These are phyloP conservation scores for Ophiocordyceps robertsii DNA, from an alignment of 2,329 filamentous ascomycete species.

Conservation along the genomic window DNA sequence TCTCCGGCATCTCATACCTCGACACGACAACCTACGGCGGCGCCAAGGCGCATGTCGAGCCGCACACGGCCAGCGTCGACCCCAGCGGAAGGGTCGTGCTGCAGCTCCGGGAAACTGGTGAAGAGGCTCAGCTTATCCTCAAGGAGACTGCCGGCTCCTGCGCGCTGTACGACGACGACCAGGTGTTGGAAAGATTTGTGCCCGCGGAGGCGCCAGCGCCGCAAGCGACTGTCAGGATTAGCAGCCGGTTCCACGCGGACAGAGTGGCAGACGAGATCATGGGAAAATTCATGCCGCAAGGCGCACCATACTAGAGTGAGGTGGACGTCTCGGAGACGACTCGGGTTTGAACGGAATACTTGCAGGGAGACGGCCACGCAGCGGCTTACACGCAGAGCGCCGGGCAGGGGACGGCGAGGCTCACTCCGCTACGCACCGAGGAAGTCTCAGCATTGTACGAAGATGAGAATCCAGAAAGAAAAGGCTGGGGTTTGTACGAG, in stretches of 20 bases:
- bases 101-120: constrained; percentile 23
- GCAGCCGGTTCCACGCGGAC: background rate
- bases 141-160: constrained; percentile 28
- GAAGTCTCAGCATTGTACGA: no score
- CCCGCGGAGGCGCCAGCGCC: background rate
- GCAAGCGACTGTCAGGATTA: background rate
- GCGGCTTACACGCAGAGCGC: no score
- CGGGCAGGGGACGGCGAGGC: no score
- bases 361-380: no score
- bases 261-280: background rate
- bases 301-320: background rate
- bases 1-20: constrained; percentile 24
- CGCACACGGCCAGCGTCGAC: constrained; percentile 27
- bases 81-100: constrained; percentile 36
- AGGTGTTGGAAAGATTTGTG: background rate
- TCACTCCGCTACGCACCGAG: no score
- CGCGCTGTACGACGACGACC: constrained; percentile 16
- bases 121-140: constrained; percentile 27
- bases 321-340: background rate
- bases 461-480: no score
- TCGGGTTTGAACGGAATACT: background rate
- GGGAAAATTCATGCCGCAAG: background rate
- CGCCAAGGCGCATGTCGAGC: constrained; percentile 26
- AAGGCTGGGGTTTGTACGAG: no score
- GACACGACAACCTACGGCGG: constrained; percentile 37